A percentile compares a stretch with the other conserved stretches of the same genome.
phyloP scores from a whole-genome alignment of 306 rosid species.

The Herpetospermum pedunculosum region DNA sequence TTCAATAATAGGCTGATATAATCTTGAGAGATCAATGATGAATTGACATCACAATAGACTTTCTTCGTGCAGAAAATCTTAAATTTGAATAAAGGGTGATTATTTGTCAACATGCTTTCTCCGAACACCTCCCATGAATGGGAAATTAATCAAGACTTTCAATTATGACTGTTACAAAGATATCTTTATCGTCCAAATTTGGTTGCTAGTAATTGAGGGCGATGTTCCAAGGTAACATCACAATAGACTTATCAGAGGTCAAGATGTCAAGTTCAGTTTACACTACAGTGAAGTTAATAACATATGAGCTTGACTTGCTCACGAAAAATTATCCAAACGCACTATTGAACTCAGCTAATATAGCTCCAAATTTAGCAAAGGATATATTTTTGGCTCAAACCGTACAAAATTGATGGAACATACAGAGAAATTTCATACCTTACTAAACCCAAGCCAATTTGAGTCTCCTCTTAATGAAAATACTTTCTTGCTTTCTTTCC shows the following conservation, averaged over 20 bases:
- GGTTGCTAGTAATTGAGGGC: not conserved
- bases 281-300: not conserved
- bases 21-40: not conserved
- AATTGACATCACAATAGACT: not conserved
- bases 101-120: not conserved
- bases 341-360: not conserved
- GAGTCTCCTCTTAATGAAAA: constrained; percentile 90
- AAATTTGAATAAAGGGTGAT: not conserved
- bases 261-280: not conserved
- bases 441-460: constrained; percentile 91
- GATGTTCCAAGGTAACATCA: not conserved
- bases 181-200: not conserved
- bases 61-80: not conserved
- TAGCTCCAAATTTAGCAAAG: not conserved
- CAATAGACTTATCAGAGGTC: not conserved
- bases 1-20: not conserved
- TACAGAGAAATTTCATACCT: constrained; percentile 32
- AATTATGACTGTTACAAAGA: not conserved
- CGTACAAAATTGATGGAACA: not conserved
- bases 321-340: not conserved
- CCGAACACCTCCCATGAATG: not conserved
- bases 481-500: constrained; percentile 48
- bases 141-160: not conserved
- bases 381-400: not conserved
- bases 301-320: not conserved